Conservation (phyloP, 2,329 filamentous ascomycete species). For the Rutstroemia sp. region DNA sequence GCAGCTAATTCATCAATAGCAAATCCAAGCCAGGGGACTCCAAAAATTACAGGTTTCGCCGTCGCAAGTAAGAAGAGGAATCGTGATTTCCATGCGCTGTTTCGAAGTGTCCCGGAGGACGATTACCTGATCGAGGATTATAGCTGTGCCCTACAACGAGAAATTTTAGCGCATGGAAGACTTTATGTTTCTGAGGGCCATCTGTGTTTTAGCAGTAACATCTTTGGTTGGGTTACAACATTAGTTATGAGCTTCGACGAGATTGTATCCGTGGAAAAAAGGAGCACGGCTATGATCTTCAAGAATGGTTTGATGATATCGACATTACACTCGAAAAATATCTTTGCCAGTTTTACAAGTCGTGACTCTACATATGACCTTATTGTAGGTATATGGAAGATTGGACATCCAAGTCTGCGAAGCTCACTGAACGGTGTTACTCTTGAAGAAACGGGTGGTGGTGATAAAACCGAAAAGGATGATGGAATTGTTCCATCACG, state of each 20-base stretch:
- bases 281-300: slow-evolving; percentile 90
- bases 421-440: slow-evolving; percentile 86
- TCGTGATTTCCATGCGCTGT: slow-evolving; percentile 85
- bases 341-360: slow-evolving; percentile 92
- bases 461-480: slow-evolving; percentile 87
- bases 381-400: slow-evolving; percentile 97
- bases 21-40: slow-evolving; percentile 51
- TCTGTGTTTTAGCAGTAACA: slow-evolving; percentile 98
- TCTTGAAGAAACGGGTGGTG: slow-evolving; percentile 69
- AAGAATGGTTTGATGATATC: slow-evolving; percentile 97
- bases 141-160: slow-evolving; percentile 89
- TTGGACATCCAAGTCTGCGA: slow-evolving; percentile 85
- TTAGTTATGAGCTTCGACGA: slow-evolving; percentile 98
- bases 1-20: slow-evolving; percentile 65
- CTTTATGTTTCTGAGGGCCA: slow-evolving; percentile 96
- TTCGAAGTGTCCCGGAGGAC: slow-evolving; percentile 95
- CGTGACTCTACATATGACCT: slow-evolving; percentile 95
- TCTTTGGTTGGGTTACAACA: slow-evolving; percentile 95
- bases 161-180: slow-evolving; percentile 88
- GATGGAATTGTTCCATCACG: slow-evolving; percentile 29
- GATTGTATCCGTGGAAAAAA: slow-evolving; percentile 93
- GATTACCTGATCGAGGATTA: slow-evolving; percentile 98
- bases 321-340: slow-evolving; percentile 88
- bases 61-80: slow-evolving; percentile 96
- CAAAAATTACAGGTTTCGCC: slow-evolving; percentile 87